Base-by-base conservation (phyloP, 768 basidiomycete genomes). In the Psilocybe azurescens region DNA sequence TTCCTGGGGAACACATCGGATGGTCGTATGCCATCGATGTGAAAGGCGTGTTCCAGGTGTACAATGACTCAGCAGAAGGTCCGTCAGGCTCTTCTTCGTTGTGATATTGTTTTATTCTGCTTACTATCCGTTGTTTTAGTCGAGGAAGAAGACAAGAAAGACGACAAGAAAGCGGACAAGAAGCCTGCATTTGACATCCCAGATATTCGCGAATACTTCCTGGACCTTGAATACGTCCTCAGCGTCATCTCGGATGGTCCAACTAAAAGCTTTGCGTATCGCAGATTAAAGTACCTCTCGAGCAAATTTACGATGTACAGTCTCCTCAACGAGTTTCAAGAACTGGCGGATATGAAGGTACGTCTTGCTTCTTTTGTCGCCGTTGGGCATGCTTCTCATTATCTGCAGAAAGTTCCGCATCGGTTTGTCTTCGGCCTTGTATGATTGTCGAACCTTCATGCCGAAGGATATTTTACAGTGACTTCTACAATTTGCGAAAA, bases 401-500 rank as follows among this genome's bases (percentile, higher is more conserved):
- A 5, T 38, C 55, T 3, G 9, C 66, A 92, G 91, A 77, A 87
- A 56, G 90, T 94, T 20, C 89, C 94, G 13, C 94, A 96, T 78
- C 86, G 93, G 92, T 93, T 66, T 39, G 75, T 71, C 47, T n/a
- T 56, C 36, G 29, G 29, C 24, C 18, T 55, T 53, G 5, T 47
- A 30, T 20, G 3, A 39, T 54, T 39, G 2, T 8, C 24, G 24
- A 24, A 16, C 24, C 16, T 39, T 49, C 52, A 11, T 58, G 49
- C 65, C 66, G 18, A 69, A 61, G 5, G 44, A 47, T 14, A 36
- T 20, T 30, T 10, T 61, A n/a, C 71, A 96, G 97, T 62, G 97
- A 99, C 77, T 98, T 99, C 69, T 99, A 99, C 77, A 99, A 99
- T 73, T 83, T 95, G 54, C 89, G 97, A 28, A 99, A 99, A 74